These are phyloP conservation scores for Volvariella volvacea DNA, from an alignment of 1,284 basidiomycete species.

Conservation along the genomic window DNA sequence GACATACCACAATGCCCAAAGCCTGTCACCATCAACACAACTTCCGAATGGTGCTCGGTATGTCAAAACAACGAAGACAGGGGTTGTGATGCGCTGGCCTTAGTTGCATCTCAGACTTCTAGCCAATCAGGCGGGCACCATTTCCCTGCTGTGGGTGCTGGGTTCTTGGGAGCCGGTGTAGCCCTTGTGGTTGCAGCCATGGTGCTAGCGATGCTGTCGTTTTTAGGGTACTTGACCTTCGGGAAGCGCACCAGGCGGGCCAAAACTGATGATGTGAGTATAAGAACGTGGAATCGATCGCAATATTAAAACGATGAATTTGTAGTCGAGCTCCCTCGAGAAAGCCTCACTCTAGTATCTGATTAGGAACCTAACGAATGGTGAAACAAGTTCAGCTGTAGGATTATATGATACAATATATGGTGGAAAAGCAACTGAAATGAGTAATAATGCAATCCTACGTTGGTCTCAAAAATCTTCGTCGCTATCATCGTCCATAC, in stretches of 20 bases:
- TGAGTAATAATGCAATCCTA: too few relatives aligned
- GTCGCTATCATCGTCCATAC: neutral
- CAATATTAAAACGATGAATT: too few relatives aligned
- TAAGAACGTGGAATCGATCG: too few relatives aligned
- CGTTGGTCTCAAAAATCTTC: too few relatives aligned
- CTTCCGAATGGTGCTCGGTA: conserved; percentile 49
- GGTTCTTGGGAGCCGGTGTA: conserved; percentile 59
- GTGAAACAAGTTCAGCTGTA: too few relatives aligned
- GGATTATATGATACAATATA: too few relatives aligned
- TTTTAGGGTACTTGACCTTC: conserved; percentile 40
- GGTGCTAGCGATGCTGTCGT: conserved; percentile 32
- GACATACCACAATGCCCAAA: conserved; percentile 14
- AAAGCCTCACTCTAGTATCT: too few relatives aligned
- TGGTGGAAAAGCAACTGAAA: too few relatives aligned
- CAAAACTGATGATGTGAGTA: too few relatives aligned
- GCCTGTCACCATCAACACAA: conserved; percentile 45
- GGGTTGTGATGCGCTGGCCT: conserved; percentile 45
- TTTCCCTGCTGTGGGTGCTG: conserved; percentile 50
- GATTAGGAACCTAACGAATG: too few relatives aligned
- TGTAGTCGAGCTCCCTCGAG: too few relatives aligned
- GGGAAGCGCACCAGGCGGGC: conserved; percentile 13
- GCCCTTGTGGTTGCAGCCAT: conserved; percentile 37
- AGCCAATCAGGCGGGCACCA: conserved; percentile 23
- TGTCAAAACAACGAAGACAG: conserved; percentile 50
- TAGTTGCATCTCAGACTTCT: conserved; percentile 18